phyloP scores from a whole-genome alignment of 768 basidiomycete genomes.

The Xanthoconium purpureum region DNA sequence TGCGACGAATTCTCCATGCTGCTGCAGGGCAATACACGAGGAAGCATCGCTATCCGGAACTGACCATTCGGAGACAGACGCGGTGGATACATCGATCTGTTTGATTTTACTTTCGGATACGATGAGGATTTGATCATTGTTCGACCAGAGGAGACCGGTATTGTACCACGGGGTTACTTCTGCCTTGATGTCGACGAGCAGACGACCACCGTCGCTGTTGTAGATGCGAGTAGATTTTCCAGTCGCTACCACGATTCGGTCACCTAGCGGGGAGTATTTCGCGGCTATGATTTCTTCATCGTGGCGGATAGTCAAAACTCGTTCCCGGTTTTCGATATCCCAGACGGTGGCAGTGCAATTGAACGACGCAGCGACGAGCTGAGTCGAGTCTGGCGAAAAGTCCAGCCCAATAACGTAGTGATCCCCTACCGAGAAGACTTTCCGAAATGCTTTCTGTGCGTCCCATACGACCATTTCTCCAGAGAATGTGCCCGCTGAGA shows the following conservation, averaged over 20 bases:
- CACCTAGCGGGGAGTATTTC: not conserved
- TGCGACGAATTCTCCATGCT: not conserved
- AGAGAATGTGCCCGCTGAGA: not conserved
- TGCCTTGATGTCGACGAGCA: not conserved
- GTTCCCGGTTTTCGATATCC: not conserved
- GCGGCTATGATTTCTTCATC: not conserved
- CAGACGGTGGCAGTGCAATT: not conserved
- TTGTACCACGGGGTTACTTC: not conserved
- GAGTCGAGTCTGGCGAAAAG: not conserved
- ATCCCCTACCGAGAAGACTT: not conserved
- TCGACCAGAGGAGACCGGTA: slow-evolving; percentile 6
- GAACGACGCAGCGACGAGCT: not conserved
- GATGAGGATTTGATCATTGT: not conserved
- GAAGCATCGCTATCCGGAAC: not conserved
- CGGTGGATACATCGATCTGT: not conserved
- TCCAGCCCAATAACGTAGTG: not conserved
- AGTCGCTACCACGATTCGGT: not conserved
- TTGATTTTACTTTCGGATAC: not conserved
- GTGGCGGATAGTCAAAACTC: not conserved
- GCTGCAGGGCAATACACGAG: not conserved
- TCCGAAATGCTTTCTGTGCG: not conserved
- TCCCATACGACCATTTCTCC: not conserved
- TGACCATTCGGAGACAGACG: slow-evolving; percentile 1
- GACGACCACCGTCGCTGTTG: not conserved
- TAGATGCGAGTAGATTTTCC: not conserved